Evolutionary conservation across 305 asterid species (phyloP), one percentile per base, ranked within the genome.

Genomic region (Fraxinus sp.): DNA sequence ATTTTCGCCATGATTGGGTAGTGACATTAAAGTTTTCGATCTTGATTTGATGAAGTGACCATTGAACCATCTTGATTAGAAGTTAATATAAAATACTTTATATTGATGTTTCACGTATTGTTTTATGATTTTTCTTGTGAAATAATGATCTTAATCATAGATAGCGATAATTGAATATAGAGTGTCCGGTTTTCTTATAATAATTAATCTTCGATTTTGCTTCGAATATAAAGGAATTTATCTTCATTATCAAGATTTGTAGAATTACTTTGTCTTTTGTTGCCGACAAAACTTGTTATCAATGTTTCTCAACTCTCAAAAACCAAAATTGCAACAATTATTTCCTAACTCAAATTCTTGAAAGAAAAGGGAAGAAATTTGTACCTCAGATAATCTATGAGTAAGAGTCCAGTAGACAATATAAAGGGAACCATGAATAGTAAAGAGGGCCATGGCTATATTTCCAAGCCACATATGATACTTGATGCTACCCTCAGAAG

Each of bases 401-500:
- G 98, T 94, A 86, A 91, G 75, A 77, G 87, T 88, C 98, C 98
- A 96, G 72, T 92, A 96, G 79, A 64, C 72, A 79, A 94, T 86
- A 89, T 91, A 96, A 33, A 90, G 86, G 59, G 72, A 11, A 14
- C 98, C 98, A 90, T 96, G 99, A 26, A 89, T 79, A 0, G 98
- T 94, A 84, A 92, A 92, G 76, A 94, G 89, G n/a, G 89, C 72
- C 99, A 96, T 92, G 11, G 93, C 86, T 57, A 92, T 79, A 37
- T 96, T 84, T 36, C 98, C 99, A 72, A 96, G 87, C 99, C 99
- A 94, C 52, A 87, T 92, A 57, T 96, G 99, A 83, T 96, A 96
- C 68, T 92, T 96, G 80, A 96, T 87, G 87, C 96, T 89, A 3
- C 91, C 87, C 74, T 96, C 99, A 20, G 97, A 93, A 43, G 98